phyloP scores from a whole-genome alignment of 805 yeast species.

The Monosporozyma aquatica region DNA sequence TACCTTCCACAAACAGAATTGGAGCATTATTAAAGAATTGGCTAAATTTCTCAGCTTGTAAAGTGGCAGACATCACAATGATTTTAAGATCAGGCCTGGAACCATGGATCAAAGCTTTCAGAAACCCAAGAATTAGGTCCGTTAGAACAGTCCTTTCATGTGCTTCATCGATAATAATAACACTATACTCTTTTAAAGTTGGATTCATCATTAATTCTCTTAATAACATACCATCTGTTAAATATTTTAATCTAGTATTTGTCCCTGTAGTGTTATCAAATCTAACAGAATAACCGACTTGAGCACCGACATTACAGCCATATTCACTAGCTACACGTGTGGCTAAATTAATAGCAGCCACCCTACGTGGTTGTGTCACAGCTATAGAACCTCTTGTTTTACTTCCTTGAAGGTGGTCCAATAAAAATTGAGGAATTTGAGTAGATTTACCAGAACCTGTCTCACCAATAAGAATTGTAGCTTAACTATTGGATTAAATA shows the following conservation, averaged over 20 bases:
- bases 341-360: slow-evolving; percentile 92
- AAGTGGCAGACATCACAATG: slow-evolving; percentile 92
- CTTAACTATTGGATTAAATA: slow-evolving; percentile 49
- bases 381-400: slow-evolving; percentile 53
- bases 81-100: slow-evolving; percentile 52
- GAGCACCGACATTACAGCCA: slow-evolving; percentile 67
- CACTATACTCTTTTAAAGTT: slow-evolving; percentile 52
- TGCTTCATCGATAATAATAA: slow-evolving; percentile 88
- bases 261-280: slow-evolving; percentile 62
- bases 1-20: slow-evolving; percentile 82
- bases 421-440: slow-evolving; percentile 87
- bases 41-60: slow-evolving; percentile 78
- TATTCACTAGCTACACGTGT: slow-evolving; percentile 84
- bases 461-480: slow-evolving; percentile 83
- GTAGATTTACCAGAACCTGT: slow-evolving; percentile 98
- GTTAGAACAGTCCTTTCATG: slow-evolving; percentile 93
- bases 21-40: slow-evolving; percentile 70
- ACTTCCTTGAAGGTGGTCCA: slow-evolving; percentile 30
- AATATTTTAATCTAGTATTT: slow-evolving; percentile 65
- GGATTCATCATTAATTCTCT: slow-evolving; percentile 81
- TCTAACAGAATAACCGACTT: slow-evolving; percentile 89
- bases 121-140: slow-evolving; percentile 80
- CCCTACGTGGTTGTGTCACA: slow-evolving; percentile 95
- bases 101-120: slow-evolving; percentile 50
- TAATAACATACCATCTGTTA: slow-evolving; percentile 95